Base-by-base conservation (phyloP, 306 rosid species). In the Pterocarpus macrocarpus region DNA sequence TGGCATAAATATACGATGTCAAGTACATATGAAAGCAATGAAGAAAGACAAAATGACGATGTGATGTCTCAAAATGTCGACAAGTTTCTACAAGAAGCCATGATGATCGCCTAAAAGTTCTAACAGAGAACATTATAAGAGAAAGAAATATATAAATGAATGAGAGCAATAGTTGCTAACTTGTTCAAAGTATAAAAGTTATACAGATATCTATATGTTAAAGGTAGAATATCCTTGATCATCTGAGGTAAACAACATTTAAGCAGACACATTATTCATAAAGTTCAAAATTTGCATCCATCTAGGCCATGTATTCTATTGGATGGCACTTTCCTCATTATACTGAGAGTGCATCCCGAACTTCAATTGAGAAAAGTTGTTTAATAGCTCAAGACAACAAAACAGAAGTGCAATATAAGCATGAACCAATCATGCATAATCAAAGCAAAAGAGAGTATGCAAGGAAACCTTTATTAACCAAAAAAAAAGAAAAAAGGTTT, bases 11-110 rank as follows among this genome's bases (percentile, higher is more conserved):
- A 49, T 49, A 5, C 34, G 63, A 52, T 22, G 69, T 35, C 41
- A 34, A 53, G 52, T 8, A 72, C 22, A 61, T 14, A 10, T 12
- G 39, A 76, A 71, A 66, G 56, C 43, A 73, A 28, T 10, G 14
- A 30, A 57, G 61, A 66, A 52, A 77, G 64, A 66, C 62, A 71
- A 5, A 43, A 58, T 50, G 50, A 72, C 47, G 77, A 36, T n/a
- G 36, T 35, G 50, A 64, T 7, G 72, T 62, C 34, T 17, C 55
- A 61, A 22, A 22, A 22, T 22, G 28, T 22, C 28, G 28, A 22
- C 28, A 22, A 22, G 28, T 22, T 22, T 22, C 28, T 22, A 22
- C 28, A 22, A 22, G 28, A 22, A 22, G 28, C 28, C 28, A 22
- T 22, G 28, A 22, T 22, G 28, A 22, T 22, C 28, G 28, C 28